These are phyloP conservation scores for Sechiopsis laciniata DNA, from an alignment of 306 rosid species.

Conservation along the genomic window DNA sequence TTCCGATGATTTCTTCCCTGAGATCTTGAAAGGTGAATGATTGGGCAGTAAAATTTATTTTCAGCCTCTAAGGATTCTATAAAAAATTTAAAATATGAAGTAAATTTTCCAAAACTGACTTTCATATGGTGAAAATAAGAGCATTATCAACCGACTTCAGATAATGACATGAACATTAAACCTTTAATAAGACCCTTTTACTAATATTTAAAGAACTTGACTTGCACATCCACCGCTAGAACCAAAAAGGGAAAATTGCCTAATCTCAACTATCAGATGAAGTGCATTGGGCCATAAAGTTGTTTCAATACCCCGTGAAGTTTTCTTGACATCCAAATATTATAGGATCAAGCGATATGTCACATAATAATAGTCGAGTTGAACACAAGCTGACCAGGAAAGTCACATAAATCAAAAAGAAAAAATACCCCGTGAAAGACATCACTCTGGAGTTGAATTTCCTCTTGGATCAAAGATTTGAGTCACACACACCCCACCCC, in stretches of 20 bases:
- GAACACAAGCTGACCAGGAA: too few species aligned
- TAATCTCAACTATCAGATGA: conserved; percentile 1
- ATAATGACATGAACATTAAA: not conserved
- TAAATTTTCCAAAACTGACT: not conserved
- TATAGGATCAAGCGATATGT: too few species aligned
- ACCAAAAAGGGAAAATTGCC: not conserved
- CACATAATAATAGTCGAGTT: too few species aligned
- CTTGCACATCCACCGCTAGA: not conserved
- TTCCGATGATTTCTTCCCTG: not conserved
- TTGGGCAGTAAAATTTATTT: not conserved
- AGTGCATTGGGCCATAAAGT: not conserved
- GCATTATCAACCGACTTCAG: not conserved
- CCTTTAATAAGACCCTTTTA: not conserved
- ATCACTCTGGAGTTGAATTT: not conserved
- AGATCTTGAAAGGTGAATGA: not conserved
- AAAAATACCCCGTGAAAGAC: not conserved
- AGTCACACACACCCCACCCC: not conserved
- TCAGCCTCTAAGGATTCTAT: not conserved
- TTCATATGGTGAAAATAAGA: not conserved
- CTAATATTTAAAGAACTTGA: not conserved
- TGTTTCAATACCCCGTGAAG: not conserved
- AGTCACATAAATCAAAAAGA: too few species aligned
- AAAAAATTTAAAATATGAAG: not conserved
- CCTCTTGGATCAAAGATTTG: not conserved
- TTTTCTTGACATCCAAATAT: too few species aligned